Conservation (phyloP, 768 basidiomycete species). For the Suillus ampliporus region DNA sequence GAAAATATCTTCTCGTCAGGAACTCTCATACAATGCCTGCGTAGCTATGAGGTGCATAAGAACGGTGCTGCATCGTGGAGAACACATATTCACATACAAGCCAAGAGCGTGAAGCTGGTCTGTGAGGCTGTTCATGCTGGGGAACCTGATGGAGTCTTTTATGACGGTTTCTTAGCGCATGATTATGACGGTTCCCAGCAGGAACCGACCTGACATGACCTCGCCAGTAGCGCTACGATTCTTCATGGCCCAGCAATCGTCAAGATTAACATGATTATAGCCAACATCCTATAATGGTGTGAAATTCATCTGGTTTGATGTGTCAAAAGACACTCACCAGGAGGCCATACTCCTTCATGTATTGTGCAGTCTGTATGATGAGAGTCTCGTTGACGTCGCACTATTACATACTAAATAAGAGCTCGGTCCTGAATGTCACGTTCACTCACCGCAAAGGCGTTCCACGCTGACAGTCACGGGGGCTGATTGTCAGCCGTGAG, state of each 20-base stretch:
- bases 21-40: conserved; percentile 59
- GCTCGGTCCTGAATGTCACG: not conserved
- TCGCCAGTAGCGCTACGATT: conserved; percentile 55
- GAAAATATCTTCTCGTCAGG: not conserved
- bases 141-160: conserved; percentile 55
- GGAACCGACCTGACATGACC: conserved; percentile 56
- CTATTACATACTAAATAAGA: conserved; percentile 33
- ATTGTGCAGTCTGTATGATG: conserved; percentile 53
- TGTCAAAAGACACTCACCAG: conserved; percentile 36
- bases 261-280: conserved; percentile 63
- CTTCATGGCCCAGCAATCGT: conserved; percentile 69
- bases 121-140: conserved; percentile 61
- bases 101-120: conserved; percentile 58
- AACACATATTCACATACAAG: conserved; percentile 45
- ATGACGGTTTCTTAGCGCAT: not conserved
- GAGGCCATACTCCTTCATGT: conserved; percentile 59
- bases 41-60: conserved; percentile 40
- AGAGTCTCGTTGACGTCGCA: conserved; percentile 62
- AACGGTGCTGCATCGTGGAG: conserved; percentile 2
- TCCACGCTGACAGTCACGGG: conserved; percentile 56
- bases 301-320: not conserved
- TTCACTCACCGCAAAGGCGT: conserved; percentile 59
- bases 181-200: not conserved
- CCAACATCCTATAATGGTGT: conserved; percentile 51
- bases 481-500: not conserved